Base-by-base conservation (phyloP, 768 basidiomycete genomes). In the Lactifluus volemus region DNA sequence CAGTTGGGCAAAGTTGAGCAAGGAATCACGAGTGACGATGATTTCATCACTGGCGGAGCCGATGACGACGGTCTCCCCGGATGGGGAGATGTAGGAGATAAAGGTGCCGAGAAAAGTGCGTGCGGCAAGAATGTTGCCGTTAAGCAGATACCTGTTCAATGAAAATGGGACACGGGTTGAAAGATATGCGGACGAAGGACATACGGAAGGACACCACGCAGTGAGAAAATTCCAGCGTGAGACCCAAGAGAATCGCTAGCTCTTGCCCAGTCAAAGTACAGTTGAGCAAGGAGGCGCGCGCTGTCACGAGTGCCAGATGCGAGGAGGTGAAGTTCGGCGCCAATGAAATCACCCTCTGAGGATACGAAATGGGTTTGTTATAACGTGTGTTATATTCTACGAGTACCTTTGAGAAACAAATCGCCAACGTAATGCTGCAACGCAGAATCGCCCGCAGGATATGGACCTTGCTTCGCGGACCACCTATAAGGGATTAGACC, bases 361-460 rank as follows among this genome's bases (percentile, higher is more conserved):
- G 58, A 48, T 34, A 10, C 0, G 11, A 34, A 32, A 11, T 10
- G 38, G 38, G 38, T 10, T 6, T 38, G 34, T 10, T 7, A 10
- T 38, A 38, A 38, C 12, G 11, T 38, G 12, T 38, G 38, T 8
- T 30, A 29, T 30, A 15, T 57, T 71, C 41, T 56, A 1, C 38
- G 12, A 25, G 38, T 38, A 86, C 92, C 92, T 79, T 92, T 94
- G 73, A 83, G 87, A 7, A 93, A 78, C 34, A 97, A 75, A 70
- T 95, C 88, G 4, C 94, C 97, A 50, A 97, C 74, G 70, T 98
- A 98, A 62, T 92, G 86, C 49, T 93, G 93, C 53, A 99, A 76
- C 59, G 81, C 83, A 36, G 86, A 84, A 76, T 99, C 97, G 17
- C 97, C 97, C 29, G 85, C 84, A 9, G 94, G 91, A 71, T 81